These are phyloP conservation scores for Geotrichum ghanense DNA, from an alignment of 805 yeast genomes.

Conservation along the genomic window DNA sequence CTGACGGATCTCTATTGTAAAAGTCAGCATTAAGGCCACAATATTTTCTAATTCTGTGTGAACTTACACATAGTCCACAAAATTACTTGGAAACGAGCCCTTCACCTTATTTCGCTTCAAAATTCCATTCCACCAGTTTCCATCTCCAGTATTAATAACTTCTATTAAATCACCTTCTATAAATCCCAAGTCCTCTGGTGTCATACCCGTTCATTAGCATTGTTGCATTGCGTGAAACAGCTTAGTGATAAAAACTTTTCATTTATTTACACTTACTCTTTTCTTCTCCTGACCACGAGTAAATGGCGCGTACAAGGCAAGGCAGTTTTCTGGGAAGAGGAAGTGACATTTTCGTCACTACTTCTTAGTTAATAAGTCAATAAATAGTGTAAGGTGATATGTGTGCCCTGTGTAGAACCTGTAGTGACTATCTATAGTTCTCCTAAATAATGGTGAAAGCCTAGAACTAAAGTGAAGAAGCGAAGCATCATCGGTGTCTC, in stretches of 20 bases:
- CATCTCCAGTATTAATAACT: constrained; percentile 69
- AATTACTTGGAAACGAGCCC: constrained; percentile 83
- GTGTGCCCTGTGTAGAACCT: no score
- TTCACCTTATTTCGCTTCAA: constrained; percentile 67
- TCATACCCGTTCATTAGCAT: no score
- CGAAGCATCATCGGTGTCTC: no score
- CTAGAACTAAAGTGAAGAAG: no score
- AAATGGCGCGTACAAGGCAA: constrained; percentile 67
- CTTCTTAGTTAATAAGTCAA: no score
- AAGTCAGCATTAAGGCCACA: no score
- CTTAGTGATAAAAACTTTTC: not conserved
- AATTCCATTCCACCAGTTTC: constrained; percentile 85
- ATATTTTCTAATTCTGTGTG: no score
- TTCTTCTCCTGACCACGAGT: constrained; percentile 91
- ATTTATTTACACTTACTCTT: constrained; percentile 32
- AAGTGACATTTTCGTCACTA: constrained; percentile 17
- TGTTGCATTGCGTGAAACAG: not conserved
- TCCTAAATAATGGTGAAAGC: no score
- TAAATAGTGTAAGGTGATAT: no score
- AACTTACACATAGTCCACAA: constrained; percentile 45
- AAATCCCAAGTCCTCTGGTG: constrained; percentile 72
- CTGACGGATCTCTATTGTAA: no score
- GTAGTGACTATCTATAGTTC: no score
- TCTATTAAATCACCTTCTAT: constrained; percentile 89
- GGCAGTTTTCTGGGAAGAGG: constrained; percentile 31